Evolutionary conservation across 495 filamentous ascomycete species (phyloP), one percentile per base, ranked within the genome.

Genomic region (Penicillium alfredii): DNA sequence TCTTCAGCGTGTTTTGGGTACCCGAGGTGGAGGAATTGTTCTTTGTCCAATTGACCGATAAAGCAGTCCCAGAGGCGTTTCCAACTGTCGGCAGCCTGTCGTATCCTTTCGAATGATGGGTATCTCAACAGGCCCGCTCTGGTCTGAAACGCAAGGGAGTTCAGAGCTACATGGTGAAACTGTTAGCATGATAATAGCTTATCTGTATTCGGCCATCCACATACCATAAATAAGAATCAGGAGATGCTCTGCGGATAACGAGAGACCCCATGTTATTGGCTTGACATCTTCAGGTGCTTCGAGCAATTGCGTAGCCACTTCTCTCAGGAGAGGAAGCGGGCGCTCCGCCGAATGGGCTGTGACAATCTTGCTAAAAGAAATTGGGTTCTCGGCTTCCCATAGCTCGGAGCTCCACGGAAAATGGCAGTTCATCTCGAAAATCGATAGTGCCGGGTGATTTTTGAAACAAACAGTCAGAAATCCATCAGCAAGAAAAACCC

Each of bases 1-100:
- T 66, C 63, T 39, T 62, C 53, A 0, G 60, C 60, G 36, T 66
- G 63, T 47, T 63, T 63, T 5, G 61, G 56, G 20, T 64, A 66
- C 1, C 63, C 63, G 2, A 61, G 30, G 18, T 56, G 55, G 10
- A 58, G 33, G 3, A 47, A 35, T 17, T 54, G 34, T 19, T 63
- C 49, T 13, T 52, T 52, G 14, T 45, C 47, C 4, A 51, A 9
- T 10, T 32, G 30, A 11, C 22, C 29, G 13, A 45, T 37, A 2
- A 54, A 40, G 0, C 45, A 40, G 31, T 64, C 47, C 60, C 63
- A 66, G 3, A 66, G 49, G 11, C 43, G 38, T 21, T 55, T 61
- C 63, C 63, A 66, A 11, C 63, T 64, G 1, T 47, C 41, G 12
- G 60, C 53, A 3, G 60, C 63, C 12, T 30, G 38, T 19, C 45